Evolutionary conservation across 1,284 basidiomycete genomes (phyloP).

Genomic region (Inonotus hispidus): DNA sequence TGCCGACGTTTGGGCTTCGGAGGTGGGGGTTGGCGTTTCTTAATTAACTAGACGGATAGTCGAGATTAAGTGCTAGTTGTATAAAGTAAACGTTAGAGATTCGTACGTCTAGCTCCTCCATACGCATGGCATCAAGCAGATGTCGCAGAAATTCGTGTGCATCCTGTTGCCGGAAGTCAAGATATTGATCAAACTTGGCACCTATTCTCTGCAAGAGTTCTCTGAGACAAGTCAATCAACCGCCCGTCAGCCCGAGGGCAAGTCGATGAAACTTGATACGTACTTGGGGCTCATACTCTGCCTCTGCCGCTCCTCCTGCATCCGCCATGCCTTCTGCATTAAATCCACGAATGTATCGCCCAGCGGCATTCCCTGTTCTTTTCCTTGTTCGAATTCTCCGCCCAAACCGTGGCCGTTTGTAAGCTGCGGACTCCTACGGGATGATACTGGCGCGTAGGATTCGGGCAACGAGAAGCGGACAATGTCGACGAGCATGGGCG

Average conservation of each 20-base stretch:
- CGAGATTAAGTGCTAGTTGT: not conserved
- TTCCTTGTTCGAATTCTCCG: slow-evolving; percentile 43
- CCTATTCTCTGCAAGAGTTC: slow-evolving; percentile 66
- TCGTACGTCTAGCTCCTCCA: slow-evolving; percentile 89
- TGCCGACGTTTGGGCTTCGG: slow-evolving; percentile 11
- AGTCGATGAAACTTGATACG: slow-evolving; percentile 23
- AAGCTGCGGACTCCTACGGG: slow-evolving; percentile 56
- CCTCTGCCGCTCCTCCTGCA: slow-evolving; percentile 43
- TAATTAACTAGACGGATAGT: slow-evolving; percentile 55
- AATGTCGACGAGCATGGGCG: slow-evolving; percentile 54
- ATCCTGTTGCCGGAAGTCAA: slow-evolving; percentile 89
- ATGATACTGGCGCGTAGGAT: slow-evolving; percentile 35
- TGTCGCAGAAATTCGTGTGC: slow-evolving; percentile 91
- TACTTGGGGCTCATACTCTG: slow-evolving; percentile 62
- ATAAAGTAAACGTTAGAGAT: not conserved
- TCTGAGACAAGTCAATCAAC: slow-evolving; percentile 26
- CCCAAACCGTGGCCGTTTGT: slow-evolving; percentile 57
- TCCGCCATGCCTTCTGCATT: slow-evolving; percentile 55
- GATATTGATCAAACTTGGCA: slow-evolving; percentile 88
- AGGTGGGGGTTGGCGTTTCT: slow-evolving; percentile 57
- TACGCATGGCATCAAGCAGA: slow-evolving; percentile 86
- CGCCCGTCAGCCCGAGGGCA: not conserved
- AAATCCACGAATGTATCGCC: slow-evolving; percentile 24
- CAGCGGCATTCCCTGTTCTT: slow-evolving; percentile 51
- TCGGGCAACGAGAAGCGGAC: slow-evolving; percentile 48